These are phyloP conservation scores for Lyophyllum semitale DNA, from an alignment of 768 basidiomycete genomes.

Conservation along the genomic window DNA sequence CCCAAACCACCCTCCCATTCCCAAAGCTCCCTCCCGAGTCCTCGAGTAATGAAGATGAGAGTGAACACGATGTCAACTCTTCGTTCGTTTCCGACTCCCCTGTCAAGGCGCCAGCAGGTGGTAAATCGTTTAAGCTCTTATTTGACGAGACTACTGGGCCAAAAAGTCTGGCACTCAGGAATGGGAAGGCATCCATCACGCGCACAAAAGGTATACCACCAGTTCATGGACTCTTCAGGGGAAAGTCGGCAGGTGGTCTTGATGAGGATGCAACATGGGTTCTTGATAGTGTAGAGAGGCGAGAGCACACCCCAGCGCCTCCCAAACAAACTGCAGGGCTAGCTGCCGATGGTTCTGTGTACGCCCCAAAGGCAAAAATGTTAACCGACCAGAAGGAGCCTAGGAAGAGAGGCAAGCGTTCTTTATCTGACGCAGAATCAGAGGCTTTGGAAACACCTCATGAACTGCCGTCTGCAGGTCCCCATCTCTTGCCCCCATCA, in stretches of 20 bases:
- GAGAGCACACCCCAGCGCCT: constrained; percentile 3
- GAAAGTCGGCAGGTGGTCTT: not conserved
- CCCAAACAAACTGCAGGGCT: not conserved
- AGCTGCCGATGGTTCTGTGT: not conserved
- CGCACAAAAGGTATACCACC: constrained; percentile 13
- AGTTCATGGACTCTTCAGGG: constrained; percentile 14
- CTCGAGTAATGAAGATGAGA: constrained; percentile 36
- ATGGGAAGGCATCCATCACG: constrained; percentile 7
- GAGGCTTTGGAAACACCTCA: constrained; percentile 21
- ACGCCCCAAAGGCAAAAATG: not conserved
- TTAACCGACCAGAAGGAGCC: not conserved
- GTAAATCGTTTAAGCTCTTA: constrained; percentile 65
- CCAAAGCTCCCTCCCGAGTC: constrained; percentile 30
- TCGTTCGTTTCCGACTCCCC: constrained; percentile 75
- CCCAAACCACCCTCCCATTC: constrained; percentile 41
- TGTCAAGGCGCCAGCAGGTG: constrained; percentile 56
- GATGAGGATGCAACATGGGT: constrained; percentile 16
- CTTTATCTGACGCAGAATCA: constrained; percentile 34
- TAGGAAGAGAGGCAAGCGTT: constrained; percentile 41
- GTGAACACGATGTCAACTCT: constrained; percentile 37
- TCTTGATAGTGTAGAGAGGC: not conserved
- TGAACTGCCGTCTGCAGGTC: constrained; percentile 15
- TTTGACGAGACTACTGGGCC: constrained; percentile 50
- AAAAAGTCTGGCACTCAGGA: not conserved
- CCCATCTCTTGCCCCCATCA: constrained; percentile 63